Conservation (phyloP, 345 rosid species). For the Salix udensis region DNA sequence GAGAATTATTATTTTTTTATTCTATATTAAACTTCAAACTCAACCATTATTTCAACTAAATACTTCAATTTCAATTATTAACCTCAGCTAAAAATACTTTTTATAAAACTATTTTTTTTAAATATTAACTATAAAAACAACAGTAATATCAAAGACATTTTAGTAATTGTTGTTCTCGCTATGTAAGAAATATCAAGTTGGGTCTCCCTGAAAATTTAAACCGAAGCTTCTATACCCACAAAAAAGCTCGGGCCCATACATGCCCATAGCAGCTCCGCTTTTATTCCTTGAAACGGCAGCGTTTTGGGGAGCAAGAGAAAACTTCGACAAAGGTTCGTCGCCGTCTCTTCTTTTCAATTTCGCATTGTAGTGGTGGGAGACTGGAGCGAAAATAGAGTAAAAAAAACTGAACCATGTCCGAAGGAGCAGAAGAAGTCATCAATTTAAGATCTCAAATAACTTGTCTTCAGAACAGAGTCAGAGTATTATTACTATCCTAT, state of each 20-base stretch:
- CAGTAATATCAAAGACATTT: too few species aligned
- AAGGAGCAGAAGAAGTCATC: not conserved
- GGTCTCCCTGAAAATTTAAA: not conserved
- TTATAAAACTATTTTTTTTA: too few species aligned
- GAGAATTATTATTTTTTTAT: too few species aligned
- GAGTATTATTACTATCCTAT: conserved; percentile 15
- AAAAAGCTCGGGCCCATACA: not conserved
- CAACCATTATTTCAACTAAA: too few species aligned
- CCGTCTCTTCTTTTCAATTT: not conserved
- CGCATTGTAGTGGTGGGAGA: not conserved
- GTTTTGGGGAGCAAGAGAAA: not conserved
- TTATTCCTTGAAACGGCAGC: too few species aligned
- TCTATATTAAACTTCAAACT: too few species aligned
- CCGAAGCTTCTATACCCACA: not conserved
- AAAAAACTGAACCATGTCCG: not conserved
- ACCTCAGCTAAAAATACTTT: too few species aligned
- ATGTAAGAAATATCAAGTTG: not conserved
- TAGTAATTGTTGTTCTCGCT: too few species aligned
- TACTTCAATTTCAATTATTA: rapidly evolving
- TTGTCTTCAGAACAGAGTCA: conserved; percentile 23
- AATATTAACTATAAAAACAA: too few species aligned
- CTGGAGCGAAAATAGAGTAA: not conserved
- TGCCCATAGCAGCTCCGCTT: not conserved
- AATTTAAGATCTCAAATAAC: conserved; percentile 19
- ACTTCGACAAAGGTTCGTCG: not conserved